A percentile compares a stretch with the other conserved stretches of the same genome.
Evolutionary conservation across 352 stramenopile genomes (phyloP).

Genomic region (Aphanomyces cochlioides): DNA sequence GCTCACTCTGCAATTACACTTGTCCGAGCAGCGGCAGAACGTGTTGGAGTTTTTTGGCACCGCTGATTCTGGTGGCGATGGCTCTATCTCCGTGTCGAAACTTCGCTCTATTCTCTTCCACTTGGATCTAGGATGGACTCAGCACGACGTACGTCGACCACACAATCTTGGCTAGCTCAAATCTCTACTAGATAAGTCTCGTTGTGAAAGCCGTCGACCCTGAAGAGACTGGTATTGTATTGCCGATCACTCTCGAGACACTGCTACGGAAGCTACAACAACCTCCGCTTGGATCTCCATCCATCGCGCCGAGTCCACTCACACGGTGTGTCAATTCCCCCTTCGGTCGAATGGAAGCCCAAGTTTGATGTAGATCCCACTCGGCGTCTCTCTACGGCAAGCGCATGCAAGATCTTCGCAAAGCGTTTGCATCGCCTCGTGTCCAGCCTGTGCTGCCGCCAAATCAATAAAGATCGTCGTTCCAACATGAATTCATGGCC

Average conservation of each 20-base stretch:
- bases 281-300: neutral
- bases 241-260: slow-evolving; percentile 5
- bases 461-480: neutral
- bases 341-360: too few relatives aligned
- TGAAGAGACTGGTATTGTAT: neutral
- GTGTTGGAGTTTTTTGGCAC: slow-evolving; percentile 25
- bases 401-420: neutral
- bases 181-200: slow-evolving; percentile 17
- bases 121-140: slow-evolving; percentile 23
- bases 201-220: slow-evolving; percentile 22
- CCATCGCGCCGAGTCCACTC: neutral
- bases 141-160: slow-evolving; percentile 14
- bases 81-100: neutral
- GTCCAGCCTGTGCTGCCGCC: neutral
- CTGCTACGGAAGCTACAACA: slow-evolving; percentile 9
- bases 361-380: too few relatives aligned
- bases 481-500: too few relatives aligned
- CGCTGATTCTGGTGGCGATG: slow-evolving; percentile 10
- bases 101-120: slow-evolving; percentile 21
- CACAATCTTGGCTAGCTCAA: neutral
- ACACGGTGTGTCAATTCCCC: too few relatives aligned
- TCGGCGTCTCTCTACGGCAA: neutral
- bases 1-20: slow-evolving; percentile 12
- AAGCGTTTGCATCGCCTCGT: slow-evolving; percentile 4
- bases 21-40: neutral